Percentiles rank a stretch among this genome's conserved stretches.
phyloP scores from a whole-genome alignment of 2,329 filamentous ascomycete genomes.

The Fusarium tupiense region DNA sequence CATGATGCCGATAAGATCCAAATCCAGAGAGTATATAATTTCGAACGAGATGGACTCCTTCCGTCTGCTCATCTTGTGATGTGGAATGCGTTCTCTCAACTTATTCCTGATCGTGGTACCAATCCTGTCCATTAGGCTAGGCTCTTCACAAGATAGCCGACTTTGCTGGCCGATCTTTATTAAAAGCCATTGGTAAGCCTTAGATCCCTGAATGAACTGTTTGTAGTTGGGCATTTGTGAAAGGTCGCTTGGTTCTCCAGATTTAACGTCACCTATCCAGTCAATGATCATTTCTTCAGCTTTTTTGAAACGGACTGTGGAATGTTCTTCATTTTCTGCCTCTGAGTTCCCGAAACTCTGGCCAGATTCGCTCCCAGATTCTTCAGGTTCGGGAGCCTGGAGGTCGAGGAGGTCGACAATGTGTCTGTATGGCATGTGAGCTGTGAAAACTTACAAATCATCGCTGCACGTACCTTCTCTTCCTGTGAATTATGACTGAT shows the following conservation, averaged over 20 bases:
- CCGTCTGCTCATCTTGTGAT: not conserved
- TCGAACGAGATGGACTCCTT: not conserved
- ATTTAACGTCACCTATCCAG: not conserved
- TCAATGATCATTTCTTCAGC: not conserved
- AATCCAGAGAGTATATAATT: not conserved
- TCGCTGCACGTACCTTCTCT: too few species aligned
- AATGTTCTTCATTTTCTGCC: fast-evolving
- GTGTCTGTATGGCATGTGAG: too few species aligned
- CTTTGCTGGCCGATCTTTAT: not conserved
- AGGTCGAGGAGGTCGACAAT: not conserved
- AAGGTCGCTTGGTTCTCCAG: not conserved
- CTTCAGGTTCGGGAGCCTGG: not conserved
- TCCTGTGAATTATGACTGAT: not conserved
- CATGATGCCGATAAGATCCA: not conserved
- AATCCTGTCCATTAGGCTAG: not conserved
- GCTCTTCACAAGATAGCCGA: not conserved
- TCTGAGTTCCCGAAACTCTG: not conserved
- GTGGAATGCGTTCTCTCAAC: not conserved
- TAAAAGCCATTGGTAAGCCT: slow-evolving; percentile 8
- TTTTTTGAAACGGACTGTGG: not conserved
- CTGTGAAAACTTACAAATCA: too few species aligned
- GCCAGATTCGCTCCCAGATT: not conserved
- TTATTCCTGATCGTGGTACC: not conserved
- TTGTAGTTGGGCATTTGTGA: not conserved
- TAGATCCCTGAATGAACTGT: not conserved